Conservation (phyloP, 164 flowering plant species). For the Vitis cinerea region DNA sequence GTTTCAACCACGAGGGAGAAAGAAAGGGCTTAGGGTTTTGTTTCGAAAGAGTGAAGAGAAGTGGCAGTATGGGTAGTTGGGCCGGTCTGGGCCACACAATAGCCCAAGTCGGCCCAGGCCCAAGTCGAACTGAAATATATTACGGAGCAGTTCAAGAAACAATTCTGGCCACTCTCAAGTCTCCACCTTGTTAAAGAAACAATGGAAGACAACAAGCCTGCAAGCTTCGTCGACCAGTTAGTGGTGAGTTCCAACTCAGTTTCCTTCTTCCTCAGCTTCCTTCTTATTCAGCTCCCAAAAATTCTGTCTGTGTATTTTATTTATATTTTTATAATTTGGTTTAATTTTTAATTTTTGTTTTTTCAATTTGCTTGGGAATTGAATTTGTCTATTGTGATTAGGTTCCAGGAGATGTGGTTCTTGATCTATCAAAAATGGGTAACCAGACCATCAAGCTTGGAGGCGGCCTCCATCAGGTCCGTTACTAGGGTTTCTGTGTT, state of each 20-base stretch:
- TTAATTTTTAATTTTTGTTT: background rate
- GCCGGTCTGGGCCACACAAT: no score
- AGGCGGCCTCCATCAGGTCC: conserved; percentile 85
- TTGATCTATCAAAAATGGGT: conserved; percentile 69
- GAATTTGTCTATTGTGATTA: conserved; percentile 25
- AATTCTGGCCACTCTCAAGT: no score
- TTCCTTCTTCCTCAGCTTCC: background rate
- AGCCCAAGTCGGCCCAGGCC: no score
- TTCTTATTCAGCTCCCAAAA: no score
- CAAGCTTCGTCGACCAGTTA: conserved; percentile 42
- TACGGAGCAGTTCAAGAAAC: no score
- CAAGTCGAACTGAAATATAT: no score
- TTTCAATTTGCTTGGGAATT: background rate
- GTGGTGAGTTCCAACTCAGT: conserved; percentile 36
- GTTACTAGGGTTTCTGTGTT: background rate
- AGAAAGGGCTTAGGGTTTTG: no score
- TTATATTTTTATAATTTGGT: background rate
- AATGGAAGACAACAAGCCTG: conserved; percentile 25
- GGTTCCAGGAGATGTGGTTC: conserved; percentile 90
- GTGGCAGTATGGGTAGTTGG: no score
- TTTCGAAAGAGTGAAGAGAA: no score
- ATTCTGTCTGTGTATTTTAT: no score
- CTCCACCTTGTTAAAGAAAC: background rate
- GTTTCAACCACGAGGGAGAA: no score
- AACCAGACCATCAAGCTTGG: conserved; percentile 88